Base-by-base conservation (phyloP, 164 flowering plant genomes). In the Litsea cubeba region DNA sequence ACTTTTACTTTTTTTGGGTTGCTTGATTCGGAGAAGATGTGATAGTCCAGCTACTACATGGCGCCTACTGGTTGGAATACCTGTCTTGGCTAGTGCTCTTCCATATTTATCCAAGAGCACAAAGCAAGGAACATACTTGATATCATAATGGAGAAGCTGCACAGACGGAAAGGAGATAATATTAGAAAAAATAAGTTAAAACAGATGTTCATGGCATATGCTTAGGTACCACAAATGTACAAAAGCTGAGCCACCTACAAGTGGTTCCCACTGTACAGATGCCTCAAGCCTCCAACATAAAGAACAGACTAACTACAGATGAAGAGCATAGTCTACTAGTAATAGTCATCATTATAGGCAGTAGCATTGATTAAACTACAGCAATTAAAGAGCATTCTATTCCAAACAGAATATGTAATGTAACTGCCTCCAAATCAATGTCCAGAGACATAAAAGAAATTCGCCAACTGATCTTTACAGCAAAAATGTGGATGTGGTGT, bases 141-240 rank as follows among this genome's bases (percentile, higher is more conserved):
- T 83, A 78, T 89, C 95, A 72, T 90, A 92, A 72, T 92, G 84
- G 62, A 92, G 89, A 58, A 90, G 90, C 95, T 92, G 90, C 90
- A 86, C 8, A 12, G 5, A 58, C 18, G 51, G 58, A 65, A 62
- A 62, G 46, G 6, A 24, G 72, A 26, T 23, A 50, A 62, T 18
- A 66, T 66, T 7, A 32, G 69, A 12, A 28, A 30, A 12, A 66
- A 66, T 26, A 5, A 17, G 49, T 15, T 15, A 14, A 32, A 66
- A 66, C 40, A 32, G 11, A 24, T 22, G 17, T 22, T 40, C 17
- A 66, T 24, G 28, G 11, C 15, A 63, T 63, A 12, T 63, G 17
- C 28, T 24, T 5, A 22, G 23, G 15, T 23, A 2, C 17, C 28
- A 24, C 8, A 63, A 26, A 63, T 25, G 66, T 63, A 24, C 17